Evolutionary conservation across 108 stramenopile genomes (phyloP).

Genomic region (Fistulifera pelliculosa): DNA sequence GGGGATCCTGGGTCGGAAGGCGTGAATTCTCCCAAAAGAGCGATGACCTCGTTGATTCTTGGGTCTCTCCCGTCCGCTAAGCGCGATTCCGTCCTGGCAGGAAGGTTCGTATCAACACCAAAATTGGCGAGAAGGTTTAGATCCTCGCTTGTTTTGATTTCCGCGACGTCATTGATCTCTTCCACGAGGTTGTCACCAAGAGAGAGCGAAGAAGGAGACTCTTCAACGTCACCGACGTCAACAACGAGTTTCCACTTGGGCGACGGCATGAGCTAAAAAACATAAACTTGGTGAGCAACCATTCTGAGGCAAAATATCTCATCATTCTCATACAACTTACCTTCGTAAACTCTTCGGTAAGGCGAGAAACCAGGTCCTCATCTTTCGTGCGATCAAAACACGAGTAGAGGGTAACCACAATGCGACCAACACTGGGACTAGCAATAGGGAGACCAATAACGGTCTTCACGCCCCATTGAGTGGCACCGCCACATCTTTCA

Average conservation of each 20-base stretch:
- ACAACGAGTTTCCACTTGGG: constrained; percentile 87
- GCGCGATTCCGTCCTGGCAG: not conserved
- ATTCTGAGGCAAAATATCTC: not conserved
- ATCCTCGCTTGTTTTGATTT: constrained; percentile 1
- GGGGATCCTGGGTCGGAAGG: constrained; percentile 71
- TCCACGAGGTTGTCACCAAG: not conserved
- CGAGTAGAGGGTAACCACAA: constrained; percentile 76
- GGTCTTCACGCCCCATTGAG: constrained; percentile 83
- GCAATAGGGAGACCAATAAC: constrained; percentile 74
- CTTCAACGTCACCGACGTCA: constrained; percentile 41
- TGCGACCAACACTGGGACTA: constrained; percentile 75
- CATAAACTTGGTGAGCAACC: not conserved
- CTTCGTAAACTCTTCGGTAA: constrained; percentile 65
- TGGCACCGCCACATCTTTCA: constrained; percentile 77
- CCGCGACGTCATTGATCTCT: not conserved
- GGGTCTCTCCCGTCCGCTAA: constrained; percentile 24
- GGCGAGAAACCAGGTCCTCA: constrained; percentile 45
- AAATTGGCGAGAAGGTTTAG: not conserved
- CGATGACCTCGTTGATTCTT: constrained; percentile 55
- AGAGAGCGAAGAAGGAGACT: not conserved
- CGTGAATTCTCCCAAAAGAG: constrained; percentile 79
- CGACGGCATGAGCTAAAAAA: constrained; percentile 52
- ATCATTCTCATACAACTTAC: constrained; percentile 16
- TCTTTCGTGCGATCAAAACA: constrained; percentile 57
- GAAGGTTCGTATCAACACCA: not conserved